Base-by-base conservation (phyloP, 306 rosid species). In the Parietaria judaica region DNA sequence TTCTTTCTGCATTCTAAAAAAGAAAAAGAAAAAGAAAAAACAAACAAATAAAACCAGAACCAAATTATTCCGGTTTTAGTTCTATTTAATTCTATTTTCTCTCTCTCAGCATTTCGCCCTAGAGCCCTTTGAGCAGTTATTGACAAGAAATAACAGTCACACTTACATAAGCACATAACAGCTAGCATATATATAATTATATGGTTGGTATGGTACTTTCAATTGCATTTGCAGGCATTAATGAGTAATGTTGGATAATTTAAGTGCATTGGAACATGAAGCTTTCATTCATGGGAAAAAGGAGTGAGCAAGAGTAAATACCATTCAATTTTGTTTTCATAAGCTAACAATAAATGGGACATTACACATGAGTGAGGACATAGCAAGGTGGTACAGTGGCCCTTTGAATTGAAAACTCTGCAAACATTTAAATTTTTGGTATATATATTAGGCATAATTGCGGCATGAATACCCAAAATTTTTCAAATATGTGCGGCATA, bases 401-500 rank as follows among this genome's bases (percentile, higher is more conserved):
- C 70, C 56, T 65, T 36, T 12, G 66, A 70, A 64, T 65, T 72
- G 56, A 61, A 53, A 56, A 13, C 60, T 56, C 10, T 34, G 4
- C 45, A 7, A 41, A 36, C 15, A 49, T 49, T 7, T 49, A 49
- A 7, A 49, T 49, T 7, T 10, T 4, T 54, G 31, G 7, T 34
- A 54, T 54, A 14, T 16, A 54, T 54, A 56, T 23, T 3, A 10
- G 35, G 38, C 14, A 46, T 13, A 1, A 46, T 7, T 46, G 8
- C 8, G 13, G 50, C 31, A 23, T 23, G 2, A 23, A 23, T 23
- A 23, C 31, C 31, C 31, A 23, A 23, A 23, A 0, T 23, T 23
- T 0, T 23, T 23, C 31, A 23, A 23, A 23, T 23, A 0, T 23
- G 31, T 23, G 31, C 31, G 2, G 31, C 31, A 23, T 23, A 23